Conservation (phyloP, 1,284 basidiomycete species). For the Phenoliferia sp. region DNA sequence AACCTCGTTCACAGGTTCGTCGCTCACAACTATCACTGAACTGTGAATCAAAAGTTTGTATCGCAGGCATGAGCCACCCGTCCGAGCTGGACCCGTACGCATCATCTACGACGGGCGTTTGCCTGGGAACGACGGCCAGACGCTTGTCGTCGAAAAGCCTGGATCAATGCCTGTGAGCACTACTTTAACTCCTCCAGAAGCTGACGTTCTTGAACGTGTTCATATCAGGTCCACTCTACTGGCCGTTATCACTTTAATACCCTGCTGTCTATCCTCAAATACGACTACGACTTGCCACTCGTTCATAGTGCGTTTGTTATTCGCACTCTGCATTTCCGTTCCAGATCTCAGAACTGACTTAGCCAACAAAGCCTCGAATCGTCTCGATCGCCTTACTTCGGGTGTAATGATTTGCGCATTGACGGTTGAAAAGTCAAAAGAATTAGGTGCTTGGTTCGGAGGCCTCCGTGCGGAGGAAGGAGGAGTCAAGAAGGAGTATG, state of each 20-base stretch:
- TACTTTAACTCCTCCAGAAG: background rate
- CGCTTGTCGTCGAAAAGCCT: conserved; percentile 86
- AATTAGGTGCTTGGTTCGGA: conserved; percentile 71
- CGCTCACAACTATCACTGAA: too few relatives aligned
- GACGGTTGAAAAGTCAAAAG: conserved; percentile 63
- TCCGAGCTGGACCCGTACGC: conserved; percentile 78
- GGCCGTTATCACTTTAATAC: conserved; percentile 85
- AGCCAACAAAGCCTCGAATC: conserved; percentile 69
- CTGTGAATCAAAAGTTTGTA: too few relatives aligned
- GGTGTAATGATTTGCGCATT: conserved; percentile 93
- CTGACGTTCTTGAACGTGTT: conserved; percentile 1
- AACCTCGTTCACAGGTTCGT: conserved; percentile 33
- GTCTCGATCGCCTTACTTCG: conserved; percentile 89
- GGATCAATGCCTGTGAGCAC: conserved; percentile 62
- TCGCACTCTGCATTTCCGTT: conserved; percentile 88
- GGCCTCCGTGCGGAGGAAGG: conserved; percentile 52
- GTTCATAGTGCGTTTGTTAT: conserved; percentile 88
- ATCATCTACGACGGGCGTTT: conserved; percentile 53
- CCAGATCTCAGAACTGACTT: conserved; percentile 83
- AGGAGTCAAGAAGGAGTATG: conserved; percentile 80
- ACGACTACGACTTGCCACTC: conserved; percentile 76
- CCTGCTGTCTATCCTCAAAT: conserved; percentile 76
- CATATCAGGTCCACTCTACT: conserved; percentile 64
- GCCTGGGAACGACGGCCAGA: conserved; percentile 31
- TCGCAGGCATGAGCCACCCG: conserved; percentile 92